These are phyloP conservation scores for Glarea lozoyensis DNA, from an alignment of 495 filamentous ascomycete species.

Conservation along the genomic window DNA sequence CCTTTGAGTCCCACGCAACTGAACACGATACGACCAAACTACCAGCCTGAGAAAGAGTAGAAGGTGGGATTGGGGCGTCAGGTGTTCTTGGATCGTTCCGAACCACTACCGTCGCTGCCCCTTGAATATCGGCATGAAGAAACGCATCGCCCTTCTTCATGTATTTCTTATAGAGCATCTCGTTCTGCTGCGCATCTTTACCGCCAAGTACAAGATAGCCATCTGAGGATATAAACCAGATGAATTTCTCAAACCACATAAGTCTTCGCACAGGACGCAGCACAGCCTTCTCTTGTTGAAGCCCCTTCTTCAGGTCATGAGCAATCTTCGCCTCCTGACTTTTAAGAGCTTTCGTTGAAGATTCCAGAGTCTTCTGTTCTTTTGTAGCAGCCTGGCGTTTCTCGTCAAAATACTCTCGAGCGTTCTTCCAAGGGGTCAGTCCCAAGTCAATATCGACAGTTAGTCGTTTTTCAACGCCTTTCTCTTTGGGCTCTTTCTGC, in stretches of 20 bases:
- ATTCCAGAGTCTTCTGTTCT: slow-evolving; percentile 73
- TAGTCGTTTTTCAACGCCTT: slow-evolving; percentile 39
- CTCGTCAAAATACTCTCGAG: slow-evolving; percentile 83
- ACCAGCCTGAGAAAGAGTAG: slow-evolving; percentile 85
- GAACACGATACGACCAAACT: slow-evolving; percentile 75
- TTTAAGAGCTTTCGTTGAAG: slow-evolving; percentile 77
- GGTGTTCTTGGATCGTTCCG: slow-evolving; percentile 70
- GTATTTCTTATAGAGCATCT: slow-evolving; percentile 78
- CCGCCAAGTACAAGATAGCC: slow-evolving; percentile 87
- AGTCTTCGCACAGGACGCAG: slow-evolving; percentile 72
- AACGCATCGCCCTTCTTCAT: slow-evolving; percentile 84
- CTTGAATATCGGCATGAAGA: slow-evolving; percentile 82
- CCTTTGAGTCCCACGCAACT: slow-evolving; percentile 90
- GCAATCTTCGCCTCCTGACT: slow-evolving; percentile 82
- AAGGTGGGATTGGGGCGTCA: slow-evolving; percentile 81
- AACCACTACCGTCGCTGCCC: slow-evolving; percentile 72
- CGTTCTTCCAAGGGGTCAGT: slow-evolving; percentile 78
- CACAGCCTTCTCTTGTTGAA: slow-evolving; percentile 88
- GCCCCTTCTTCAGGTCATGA: slow-evolving; percentile 70
- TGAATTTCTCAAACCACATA: slow-evolving; percentile 95
- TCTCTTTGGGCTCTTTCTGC: slow-evolving; percentile 26
- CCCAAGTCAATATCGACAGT: slow-evolving; percentile 78
- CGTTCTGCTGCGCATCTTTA: slow-evolving; percentile 82
- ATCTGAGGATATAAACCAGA: slow-evolving; percentile 91
- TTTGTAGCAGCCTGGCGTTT: slow-evolving; percentile 77